Evolutionary conservation across 2,329 filamentous ascomycete species (phyloP).

Genomic region (Corynespora cassiicola): DNA sequence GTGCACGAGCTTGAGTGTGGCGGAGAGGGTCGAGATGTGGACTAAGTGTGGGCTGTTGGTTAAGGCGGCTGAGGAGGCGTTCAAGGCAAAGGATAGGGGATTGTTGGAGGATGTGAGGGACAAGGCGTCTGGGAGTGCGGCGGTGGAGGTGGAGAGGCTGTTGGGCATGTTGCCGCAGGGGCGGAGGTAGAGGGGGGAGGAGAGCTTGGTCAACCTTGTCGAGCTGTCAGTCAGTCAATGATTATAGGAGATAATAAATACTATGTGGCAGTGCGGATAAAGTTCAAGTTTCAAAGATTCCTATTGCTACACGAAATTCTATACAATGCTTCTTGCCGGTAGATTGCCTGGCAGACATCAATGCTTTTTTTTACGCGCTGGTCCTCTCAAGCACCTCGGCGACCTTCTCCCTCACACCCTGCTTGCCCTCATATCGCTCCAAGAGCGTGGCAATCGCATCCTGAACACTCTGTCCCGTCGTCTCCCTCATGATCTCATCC

Average conservation of each 20-base stretch:
- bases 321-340: too few species aligned
- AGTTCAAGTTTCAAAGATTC: too few species aligned
- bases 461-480: constrained; percentile 38
- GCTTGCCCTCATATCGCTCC: constrained; percentile 50
- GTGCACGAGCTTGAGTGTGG: constrained; percentile 73
- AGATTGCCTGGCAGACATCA: too few species aligned
- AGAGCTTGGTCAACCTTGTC: too few species aligned
- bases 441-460: constrained; percentile 50
- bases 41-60: constrained; percentile 90
- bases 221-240: too few species aligned
- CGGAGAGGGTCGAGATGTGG: constrained; percentile 87
- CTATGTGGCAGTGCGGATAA: too few species aligned
- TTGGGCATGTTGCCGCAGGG: constrained; percentile 56
- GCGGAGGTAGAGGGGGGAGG: constrained; percentile 15
- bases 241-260: too few species aligned
- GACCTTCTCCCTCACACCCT: constrained; percentile 64
- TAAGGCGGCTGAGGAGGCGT: constrained; percentile 90
- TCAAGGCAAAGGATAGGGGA: constrained; percentile 78
- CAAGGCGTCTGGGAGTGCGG: constrained; percentile 73
- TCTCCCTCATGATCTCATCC: constrained; percentile 59
- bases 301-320: too few species aligned
- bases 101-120: constrained; percentile 75
- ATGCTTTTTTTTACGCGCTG: too few species aligned
- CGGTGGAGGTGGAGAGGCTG: constrained; percentile 83
- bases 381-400: constrained; percentile 63